These are phyloP conservation scores for Fomitopsis betulina DNA, from an alignment of 1,284 basidiomycete genomes.

Conservation along the genomic window DNA sequence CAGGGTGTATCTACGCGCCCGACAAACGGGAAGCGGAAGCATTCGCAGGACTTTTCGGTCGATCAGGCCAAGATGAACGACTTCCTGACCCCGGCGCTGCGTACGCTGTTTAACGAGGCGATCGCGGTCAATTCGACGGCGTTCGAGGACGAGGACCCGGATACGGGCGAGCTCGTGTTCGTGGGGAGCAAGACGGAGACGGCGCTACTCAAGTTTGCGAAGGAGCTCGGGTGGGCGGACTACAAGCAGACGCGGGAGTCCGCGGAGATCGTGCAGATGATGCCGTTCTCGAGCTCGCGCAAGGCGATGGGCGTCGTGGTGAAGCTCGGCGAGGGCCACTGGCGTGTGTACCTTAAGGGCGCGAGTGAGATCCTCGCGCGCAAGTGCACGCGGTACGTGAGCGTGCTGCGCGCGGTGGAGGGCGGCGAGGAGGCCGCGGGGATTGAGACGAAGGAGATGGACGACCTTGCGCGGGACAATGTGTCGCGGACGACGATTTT, in stretches of 20 bases:
- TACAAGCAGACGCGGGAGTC: slow-evolving; percentile 68
- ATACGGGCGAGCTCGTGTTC: slow-evolving; percentile 65
- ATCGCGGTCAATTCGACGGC: slow-evolving; percentile 95
- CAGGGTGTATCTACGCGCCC: neutral
- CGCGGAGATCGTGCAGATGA: slow-evolving; percentile 79
- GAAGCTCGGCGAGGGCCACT: slow-evolving; percentile 45
- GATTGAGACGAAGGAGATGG: slow-evolving; percentile 60
- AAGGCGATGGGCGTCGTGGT: slow-evolving; percentile 97
- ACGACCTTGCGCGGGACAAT: slow-evolving; percentile 67
- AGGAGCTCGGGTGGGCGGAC: slow-evolving; percentile 78
- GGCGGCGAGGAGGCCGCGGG: slow-evolving; percentile 25
- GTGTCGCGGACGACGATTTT: slow-evolving; percentile 91
- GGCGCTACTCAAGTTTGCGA: slow-evolving; percentile 87
- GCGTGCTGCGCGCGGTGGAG: slow-evolving; percentile 43
- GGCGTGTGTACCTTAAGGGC: slow-evolving; percentile 86
- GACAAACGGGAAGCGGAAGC: slow-evolving; percentile 28
- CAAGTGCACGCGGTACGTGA: slow-evolving; percentile 69
- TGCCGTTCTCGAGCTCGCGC: slow-evolving; percentile 92
- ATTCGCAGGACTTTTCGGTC: slow-evolving; percentile 76
- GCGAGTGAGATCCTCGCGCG: slow-evolving; percentile 90
- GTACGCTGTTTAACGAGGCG: slow-evolving; percentile 76
- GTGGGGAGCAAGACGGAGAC: slow-evolving; percentile 97
- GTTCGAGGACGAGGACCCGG: slow-evolving; percentile 79
- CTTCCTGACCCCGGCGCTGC: slow-evolving; percentile 60
- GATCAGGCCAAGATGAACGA: slow-evolving; percentile 71